Base-by-base conservation (phyloP, 2,329 filamentous ascomycete genomes). In the Beauveria sp. region DNA sequence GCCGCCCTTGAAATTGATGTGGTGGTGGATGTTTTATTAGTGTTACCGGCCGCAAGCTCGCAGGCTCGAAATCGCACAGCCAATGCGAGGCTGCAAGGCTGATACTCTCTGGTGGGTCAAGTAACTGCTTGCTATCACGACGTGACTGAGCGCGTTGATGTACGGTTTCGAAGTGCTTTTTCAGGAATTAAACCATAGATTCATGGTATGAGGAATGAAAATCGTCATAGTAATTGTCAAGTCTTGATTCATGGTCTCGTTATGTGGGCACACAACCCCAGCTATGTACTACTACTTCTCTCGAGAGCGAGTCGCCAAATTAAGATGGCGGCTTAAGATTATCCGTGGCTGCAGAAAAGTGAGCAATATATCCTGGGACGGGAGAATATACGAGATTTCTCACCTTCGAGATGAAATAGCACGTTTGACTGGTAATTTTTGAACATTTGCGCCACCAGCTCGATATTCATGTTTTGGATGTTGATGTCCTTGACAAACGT, bases 381-480 rank as follows among this genome's bases (percentile, higher is more conserved):
- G 9, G 20, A 1, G 16, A 14, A 53, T 6, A 20, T 26, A 5
- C 24, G 22, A 1, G 14, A 20, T 40, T 43, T 56, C 73, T 67
- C 80, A 96, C 95, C 95, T 86, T 98, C 95, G 6, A 99, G 82
- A 70, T 99, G 95, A 74, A 99, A 98, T 6, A 98, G 79, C 16
- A 98, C 93, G 69, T 98, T 99, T 12, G 92, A 96, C 74, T 97
- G 93, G 74, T 99, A 99, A 77, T 98, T 99, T 79, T 98, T 97
- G 81, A 98, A 99, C 95, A 99, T 99, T 73, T 98, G 93, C 1
- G 93, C 93, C 5, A 98, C 95, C 3, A 98, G 83, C 77, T 98
- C 95, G 42, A 97, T 91, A 72, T 99, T 96, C 92, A 98, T 97
- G 74, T 98, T 99, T 70, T 96, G 90, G 61, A 97, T 88, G 71